Evolutionary conservation across 2,329 filamentous ascomycete species (phyloP).

Genomic region (Salinomyces thailandicus): DNA sequence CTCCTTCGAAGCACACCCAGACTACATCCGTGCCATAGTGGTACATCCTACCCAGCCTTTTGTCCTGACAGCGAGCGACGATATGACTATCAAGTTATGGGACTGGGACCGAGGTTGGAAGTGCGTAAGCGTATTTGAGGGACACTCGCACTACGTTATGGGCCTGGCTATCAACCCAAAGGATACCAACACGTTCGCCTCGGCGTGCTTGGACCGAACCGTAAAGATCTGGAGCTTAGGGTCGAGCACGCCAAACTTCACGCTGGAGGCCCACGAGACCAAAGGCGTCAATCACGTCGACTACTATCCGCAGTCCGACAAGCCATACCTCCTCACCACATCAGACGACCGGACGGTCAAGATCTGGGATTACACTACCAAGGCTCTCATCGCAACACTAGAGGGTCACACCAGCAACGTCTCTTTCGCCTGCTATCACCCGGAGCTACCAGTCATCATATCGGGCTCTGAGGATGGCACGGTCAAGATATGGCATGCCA

Average conservation of each 20-base stretch:
- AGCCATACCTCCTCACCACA: slow-evolving; percentile 84
- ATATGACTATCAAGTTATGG: slow-evolving; percentile 98
- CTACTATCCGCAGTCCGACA: slow-evolving; percentile 61
- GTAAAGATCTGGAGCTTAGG: slow-evolving; percentile 98
- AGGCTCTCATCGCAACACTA: slow-evolving; percentile 88
- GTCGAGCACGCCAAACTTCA: slow-evolving; percentile 89
- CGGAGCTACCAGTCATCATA: slow-evolving; percentile 91
- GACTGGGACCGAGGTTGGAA: slow-evolving; percentile 99
- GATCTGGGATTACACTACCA: slow-evolving; percentile 98
- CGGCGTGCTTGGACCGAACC: slow-evolving; percentile 88
- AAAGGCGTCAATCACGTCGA: slow-evolving; percentile 98
- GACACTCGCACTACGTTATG: slow-evolving; percentile 96
- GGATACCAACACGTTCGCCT: slow-evolving; percentile 55
- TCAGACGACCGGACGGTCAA: slow-evolving; percentile 96
- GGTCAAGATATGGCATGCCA: slow-evolving; percentile 96
- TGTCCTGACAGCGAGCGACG: slow-evolving; percentile 90
- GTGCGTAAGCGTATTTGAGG: slow-evolving; percentile 92
- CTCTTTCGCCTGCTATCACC: slow-evolving; percentile 95
- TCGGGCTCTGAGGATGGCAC: slow-evolving; percentile 96
- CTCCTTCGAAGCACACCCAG: slow-evolving; percentile 91
- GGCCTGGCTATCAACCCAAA: slow-evolving; percentile 95
- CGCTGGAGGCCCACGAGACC: slow-evolving; percentile 89
- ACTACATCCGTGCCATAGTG: slow-evolving; percentile 94
- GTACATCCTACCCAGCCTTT: slow-evolving; percentile 94
- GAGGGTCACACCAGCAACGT: slow-evolving; percentile 98